A percentile compares a stretch with the other conserved stretches of the same genome.
Conservation (phyloP, 2,329 filamentous ascomycete species). For the Botryotinia convoluta region DNA sequence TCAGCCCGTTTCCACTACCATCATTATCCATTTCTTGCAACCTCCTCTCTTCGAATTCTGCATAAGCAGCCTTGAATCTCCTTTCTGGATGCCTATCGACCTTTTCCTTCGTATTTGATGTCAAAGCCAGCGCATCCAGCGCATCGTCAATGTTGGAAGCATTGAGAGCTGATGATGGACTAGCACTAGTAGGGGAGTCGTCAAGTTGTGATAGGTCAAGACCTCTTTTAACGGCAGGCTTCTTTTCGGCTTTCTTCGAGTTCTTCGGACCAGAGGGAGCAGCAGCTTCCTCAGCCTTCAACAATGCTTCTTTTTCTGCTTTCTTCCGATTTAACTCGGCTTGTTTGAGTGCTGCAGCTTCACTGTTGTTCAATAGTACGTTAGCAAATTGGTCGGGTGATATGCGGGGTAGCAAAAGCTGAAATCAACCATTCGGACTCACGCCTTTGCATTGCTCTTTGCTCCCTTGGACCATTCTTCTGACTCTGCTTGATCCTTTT, state of each 20-base stretch:
- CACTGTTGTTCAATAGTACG: constrained; percentile 50
- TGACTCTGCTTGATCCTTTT: constrained; percentile 65
- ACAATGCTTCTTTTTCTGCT: constrained; percentile 81
- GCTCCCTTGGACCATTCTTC: constrained; percentile 81
- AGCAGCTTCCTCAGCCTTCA: constrained; percentile 74
- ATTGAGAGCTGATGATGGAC: constrained; percentile 60
- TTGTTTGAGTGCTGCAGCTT: constrained; percentile 79
- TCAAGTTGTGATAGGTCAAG: constrained; percentile 77
- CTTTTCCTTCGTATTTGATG: constrained; percentile 58
- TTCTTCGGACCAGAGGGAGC: constrained; percentile 52
- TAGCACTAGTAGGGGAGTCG: constrained; percentile 39
- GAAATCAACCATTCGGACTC: constrained; percentile 40
- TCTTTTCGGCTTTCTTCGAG: constrained; percentile 65
- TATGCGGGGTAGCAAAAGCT: constrained; percentile 17
- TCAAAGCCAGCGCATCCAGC: constrained; percentile 77
- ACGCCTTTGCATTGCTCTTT: constrained; percentile 88
- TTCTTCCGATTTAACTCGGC: constrained; percentile 83
- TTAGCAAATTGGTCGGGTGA: constrained; percentile 18
- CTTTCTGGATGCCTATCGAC: constrained; percentile 87
- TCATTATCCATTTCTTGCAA: constrained; percentile 84
- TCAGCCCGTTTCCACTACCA: constrained; percentile 66
- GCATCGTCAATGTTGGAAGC: constrained; percentile 91
- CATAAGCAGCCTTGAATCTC: constrained; percentile 81
- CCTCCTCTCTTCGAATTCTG: constrained; percentile 76
- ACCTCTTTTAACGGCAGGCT: constrained; percentile 56